A percentile compares a stretch with the other conserved stretches of the same genome.
phyloP scores from a whole-genome alignment of 768 basidiomycete genomes.

The Amanita fuliginea region DNA sequence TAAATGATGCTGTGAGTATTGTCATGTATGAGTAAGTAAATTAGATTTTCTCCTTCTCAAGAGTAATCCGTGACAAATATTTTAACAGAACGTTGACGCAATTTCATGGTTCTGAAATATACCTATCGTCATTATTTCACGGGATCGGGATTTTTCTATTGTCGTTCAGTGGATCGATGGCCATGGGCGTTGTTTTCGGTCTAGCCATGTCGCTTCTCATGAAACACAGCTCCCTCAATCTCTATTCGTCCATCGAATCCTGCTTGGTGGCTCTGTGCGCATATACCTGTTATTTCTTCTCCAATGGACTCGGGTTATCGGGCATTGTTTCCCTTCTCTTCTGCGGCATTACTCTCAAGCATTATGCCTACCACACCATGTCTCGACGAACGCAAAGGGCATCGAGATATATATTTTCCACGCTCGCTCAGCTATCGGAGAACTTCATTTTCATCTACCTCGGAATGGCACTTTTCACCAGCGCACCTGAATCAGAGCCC shows the following conservation, averaged over 20 bases:
- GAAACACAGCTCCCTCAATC: conserved; percentile 83
- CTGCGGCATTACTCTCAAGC: conserved; percentile 98
- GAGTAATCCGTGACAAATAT: not conserved
- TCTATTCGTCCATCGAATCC: conserved; percentile 93
- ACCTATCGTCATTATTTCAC: conserved; percentile 81
- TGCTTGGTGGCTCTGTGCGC: conserved; percentile 91
- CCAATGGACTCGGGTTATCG: conserved; percentile 89
- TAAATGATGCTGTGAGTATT: conserved; percentile 99
- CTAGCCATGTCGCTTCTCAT: conserved; percentile 84
- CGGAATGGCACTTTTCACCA: conserved; percentile 93
- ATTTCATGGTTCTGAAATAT: conserved; percentile 86
- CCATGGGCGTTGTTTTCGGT: conserved; percentile 85
- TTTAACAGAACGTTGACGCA: conserved; percentile 69
- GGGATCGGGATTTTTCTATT: conserved; percentile 97
- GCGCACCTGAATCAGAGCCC: conserved; percentile 63
- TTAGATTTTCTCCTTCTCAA: not conserved
- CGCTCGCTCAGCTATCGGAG: conserved; percentile 89
- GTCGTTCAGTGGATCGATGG: conserved; percentile 92
- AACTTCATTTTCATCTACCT: conserved; percentile 99
- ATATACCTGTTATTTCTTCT: conserved; percentile 98
- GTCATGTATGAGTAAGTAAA: conserved; percentile 97
- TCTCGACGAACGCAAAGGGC: conserved; percentile 88
- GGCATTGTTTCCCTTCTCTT: conserved; percentile 97
- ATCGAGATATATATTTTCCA: conserved; percentile 91
- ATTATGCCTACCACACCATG: conserved; percentile 99